Conservation (phyloP, 257 asterid genomes). For the Lithospermum erythrorhizon region DNA sequence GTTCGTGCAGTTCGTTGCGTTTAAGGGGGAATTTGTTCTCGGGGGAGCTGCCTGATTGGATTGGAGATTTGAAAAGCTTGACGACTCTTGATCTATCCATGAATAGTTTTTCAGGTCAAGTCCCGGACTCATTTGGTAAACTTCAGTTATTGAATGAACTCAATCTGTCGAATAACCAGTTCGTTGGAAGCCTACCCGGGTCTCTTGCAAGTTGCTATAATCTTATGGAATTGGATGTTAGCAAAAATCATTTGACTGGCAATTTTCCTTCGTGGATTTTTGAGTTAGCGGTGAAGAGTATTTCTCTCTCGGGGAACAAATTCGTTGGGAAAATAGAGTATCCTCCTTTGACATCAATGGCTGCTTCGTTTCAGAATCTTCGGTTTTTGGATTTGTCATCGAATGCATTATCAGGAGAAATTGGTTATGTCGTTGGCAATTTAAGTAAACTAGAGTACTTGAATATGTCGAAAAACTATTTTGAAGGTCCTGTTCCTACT, state of each 20-base stretch:
- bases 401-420: conserved; percentile 54
- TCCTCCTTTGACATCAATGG: conserved; percentile 13
- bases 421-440: conserved; percentile 44
- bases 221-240: conserved; percentile 46
- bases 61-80: conserved; percentile 58
- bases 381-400: conserved; percentile 55
- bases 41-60: conserved; percentile 67
- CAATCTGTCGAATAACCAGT: conserved; percentile 45
- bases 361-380: conserved; percentile 37
- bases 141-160: conserved; percentile 40
- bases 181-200: conserved; percentile 55
- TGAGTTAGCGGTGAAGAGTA: conserved; percentile 31
- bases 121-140: conserved; percentile 40
- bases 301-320: conserved; percentile 43
- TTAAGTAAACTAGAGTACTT: conserved; percentile 43
- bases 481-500: conserved; percentile 44
- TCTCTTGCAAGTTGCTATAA: conserved; percentile 38
- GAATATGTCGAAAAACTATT: conserved; percentile 50
- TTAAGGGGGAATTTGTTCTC: conserved; percentile 37
- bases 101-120: conserved; percentile 45
- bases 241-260: conserved; percentile 42
- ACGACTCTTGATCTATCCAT: conserved; percentile 51
- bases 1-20: conserved; percentile 35
- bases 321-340: conserved; percentile 37
- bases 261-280: conserved; percentile 66